Evolutionary conservation across 345 rosid species (phyloP).

Genomic region (Schrenkiella parvula): DNA sequence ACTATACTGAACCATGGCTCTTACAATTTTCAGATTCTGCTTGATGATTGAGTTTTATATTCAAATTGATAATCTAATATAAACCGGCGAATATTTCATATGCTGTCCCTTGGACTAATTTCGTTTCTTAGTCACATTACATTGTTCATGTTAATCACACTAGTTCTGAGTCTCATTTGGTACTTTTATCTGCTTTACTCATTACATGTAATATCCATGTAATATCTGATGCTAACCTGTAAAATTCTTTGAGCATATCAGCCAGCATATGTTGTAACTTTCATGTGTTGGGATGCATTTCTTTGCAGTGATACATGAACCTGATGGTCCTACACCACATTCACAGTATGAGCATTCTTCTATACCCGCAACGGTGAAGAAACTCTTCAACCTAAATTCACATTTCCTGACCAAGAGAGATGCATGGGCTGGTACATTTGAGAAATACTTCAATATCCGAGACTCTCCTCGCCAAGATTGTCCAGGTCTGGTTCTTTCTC

Average conservation of each 20-base stretch:
- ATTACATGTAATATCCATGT: not conserved
- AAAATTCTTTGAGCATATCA: not conserved
- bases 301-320: slow-evolving; percentile 77
- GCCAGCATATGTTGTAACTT: not conserved
- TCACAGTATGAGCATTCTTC: slow-evolving; percentile 96
- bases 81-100: not conserved
- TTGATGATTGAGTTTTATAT: not conserved
- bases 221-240: not conserved
- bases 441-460: slow-evolving; percentile 64
- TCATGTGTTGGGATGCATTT: not conserved
- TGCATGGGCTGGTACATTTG: slow-evolving; percentile 99
- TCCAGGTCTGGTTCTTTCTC: slow-evolving; percentile 60
- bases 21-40: not conserved
- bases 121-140: not conserved
- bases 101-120: not conserved
- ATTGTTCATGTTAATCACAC: not conserved
- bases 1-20: not conserved
- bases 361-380: slow-evolving; percentile 93
- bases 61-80: not conserved
- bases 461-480: slow-evolving; percentile 86
- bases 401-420: slow-evolving; percentile 95
- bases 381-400: slow-evolving; percentile 81
- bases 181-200: not conserved
- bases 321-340: slow-evolving; percentile 73
- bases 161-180: not conserved